Percentiles rank a stretch among this genome's conserved stretches.
Evolutionary conservation across 2,329 filamentous ascomycete genomes (phyloP).

Genomic region (Xylariales sp.): DNA sequence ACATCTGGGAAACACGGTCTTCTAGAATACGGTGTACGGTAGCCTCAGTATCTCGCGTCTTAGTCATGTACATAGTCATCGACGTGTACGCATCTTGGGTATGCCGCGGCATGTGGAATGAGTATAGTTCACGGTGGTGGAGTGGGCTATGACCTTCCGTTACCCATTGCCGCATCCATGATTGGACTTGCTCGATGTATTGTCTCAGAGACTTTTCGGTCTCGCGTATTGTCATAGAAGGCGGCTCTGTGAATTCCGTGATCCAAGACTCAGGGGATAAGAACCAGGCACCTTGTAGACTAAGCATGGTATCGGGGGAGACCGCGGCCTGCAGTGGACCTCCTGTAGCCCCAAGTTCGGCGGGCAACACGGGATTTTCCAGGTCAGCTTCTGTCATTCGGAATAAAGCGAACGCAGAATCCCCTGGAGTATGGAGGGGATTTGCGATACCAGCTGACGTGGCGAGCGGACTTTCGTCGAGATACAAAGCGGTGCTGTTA

Average conservation of each 20-base stretch:
- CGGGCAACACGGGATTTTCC: constrained; percentile 3
- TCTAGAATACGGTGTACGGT: constrained; percentile 42
- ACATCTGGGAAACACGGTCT: constrained; percentile 43
- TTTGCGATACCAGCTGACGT: neutral
- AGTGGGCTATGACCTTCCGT: constrained; percentile 41
- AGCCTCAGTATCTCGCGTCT: constrained; percentile 35
- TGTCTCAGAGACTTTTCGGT: constrained; percentile 41
- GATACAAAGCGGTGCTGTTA: neutral
- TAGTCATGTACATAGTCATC: constrained; percentile 40
- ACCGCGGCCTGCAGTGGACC: constrained; percentile 3
- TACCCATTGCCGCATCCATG: constrained; percentile 45
- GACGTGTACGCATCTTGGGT: constrained; percentile 47
- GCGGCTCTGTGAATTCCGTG: constrained; percentile 38
- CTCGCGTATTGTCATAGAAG: constrained; percentile 14
- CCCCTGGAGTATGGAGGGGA: neutral
- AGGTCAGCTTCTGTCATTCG: constrained; percentile 16
- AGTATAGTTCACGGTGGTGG: constrained; percentile 45
- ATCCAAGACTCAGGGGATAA: constrained; percentile 39
- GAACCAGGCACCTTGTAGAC: constrained; percentile 37
- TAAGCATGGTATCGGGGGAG: constrained; percentile 7
- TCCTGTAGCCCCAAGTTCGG: constrained; percentile 4
- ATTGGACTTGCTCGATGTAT: constrained; percentile 44
- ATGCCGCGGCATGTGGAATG: constrained; percentile 42
- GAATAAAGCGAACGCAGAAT: constrained; percentile 16
- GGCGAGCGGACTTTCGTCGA: constrained; percentile 5